Evolutionary conservation across 352 stramenopile genomes (phyloP), one percentile per base, ranked within the genome.

Genomic region (Globisporangium yorkense): DNA sequence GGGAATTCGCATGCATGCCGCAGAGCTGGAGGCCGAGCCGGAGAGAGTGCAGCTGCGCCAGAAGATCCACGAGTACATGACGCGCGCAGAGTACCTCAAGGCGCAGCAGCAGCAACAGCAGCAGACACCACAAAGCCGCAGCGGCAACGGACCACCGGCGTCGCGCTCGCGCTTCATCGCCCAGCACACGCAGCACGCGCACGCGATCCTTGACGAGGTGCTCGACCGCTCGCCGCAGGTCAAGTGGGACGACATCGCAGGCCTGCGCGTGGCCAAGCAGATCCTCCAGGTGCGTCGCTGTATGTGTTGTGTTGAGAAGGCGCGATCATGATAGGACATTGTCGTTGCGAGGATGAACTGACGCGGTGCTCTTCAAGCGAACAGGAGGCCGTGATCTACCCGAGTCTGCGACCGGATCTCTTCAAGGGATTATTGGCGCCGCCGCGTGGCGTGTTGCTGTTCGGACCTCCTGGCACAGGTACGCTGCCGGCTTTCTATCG

Each of bases 191-290:
- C 65, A 87, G 46, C 67, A 87, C 48, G 81, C 79, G 4, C 77
- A 94, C 57, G 86, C 76, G 13, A 88, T 96, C 47, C 51, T 96
- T 20, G 82, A 94, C 47, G 86, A 96, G 54, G 83, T 96, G 46
- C 58, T 93, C 31, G 80, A 96, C 33, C 73, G 79, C 29, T 93
- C 84, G 1, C 87, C 85, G 1, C 77, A 82, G 21, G 82, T 96
- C 3, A 68, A 71, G 39, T 96, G 88, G 88, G 68, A 71, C 12
- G 87, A 96, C 53, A 90, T 96, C 66, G 82, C 82, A 0, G 88
- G 88, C 1, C 59, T 96, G 27, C 67, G 80, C 9, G 66, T 94
- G 29, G 88, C 88, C 20, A 96, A 96, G 68, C 82, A 94, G 58
- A 92, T 94, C 46, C 69, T 96, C 41, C 83, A 94, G 79, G 83